These are phyloP conservation scores for Bimuria novae-zelandiae DNA, from an alignment of 2,329 filamentous ascomycete genomes.

Conservation along the genomic window DNA sequence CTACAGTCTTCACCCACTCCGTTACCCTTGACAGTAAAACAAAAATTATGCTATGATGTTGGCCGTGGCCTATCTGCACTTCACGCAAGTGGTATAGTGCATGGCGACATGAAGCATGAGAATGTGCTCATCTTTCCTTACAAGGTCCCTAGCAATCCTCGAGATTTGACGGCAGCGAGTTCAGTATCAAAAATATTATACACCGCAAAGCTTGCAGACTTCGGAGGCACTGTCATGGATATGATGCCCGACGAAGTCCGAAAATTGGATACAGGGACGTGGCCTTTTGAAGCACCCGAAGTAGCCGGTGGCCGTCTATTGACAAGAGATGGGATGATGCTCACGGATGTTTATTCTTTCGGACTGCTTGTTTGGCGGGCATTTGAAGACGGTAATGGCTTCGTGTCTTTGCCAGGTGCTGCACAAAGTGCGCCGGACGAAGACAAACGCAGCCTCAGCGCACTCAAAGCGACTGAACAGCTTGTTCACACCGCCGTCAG, in stretches of 20 bases:
- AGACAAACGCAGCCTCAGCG: background rate
- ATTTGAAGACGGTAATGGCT: constrained; percentile 11
- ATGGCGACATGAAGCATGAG: constrained; percentile 20
- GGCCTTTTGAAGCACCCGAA: constrained; percentile 16
- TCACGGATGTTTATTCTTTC: constrained; percentile 17
- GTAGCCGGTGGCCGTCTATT: background rate
- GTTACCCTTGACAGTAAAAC: constrained; percentile 8
- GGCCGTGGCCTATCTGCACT: constrained; percentile 10
- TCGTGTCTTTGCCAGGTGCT: constrained; percentile 9
- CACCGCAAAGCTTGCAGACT: constrained; percentile 15
- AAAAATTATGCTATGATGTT: constrained; percentile 19
- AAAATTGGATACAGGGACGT: constrained; percentile 8
- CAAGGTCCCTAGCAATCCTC: background rate
- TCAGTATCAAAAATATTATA: background rate
- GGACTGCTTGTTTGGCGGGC: constrained; percentile 14
- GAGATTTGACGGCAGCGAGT: background rate
- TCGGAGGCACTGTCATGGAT: constrained; percentile 17
- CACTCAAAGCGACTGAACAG: constrained; percentile 1
- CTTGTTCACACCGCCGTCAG: constrained; percentile 1
- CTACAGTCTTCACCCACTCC: constrained; percentile 8
- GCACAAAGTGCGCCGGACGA: constrained; percentile 3
- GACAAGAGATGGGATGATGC: constrained; percentile 10
- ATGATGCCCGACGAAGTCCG: constrained; percentile 5
- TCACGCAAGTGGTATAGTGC: constrained; percentile 15
- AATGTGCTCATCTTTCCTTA: constrained; percentile 15